Evolutionary conservation across 164 flowering plant species (phyloP).

Genomic region (Amborella trichopoda): DNA sequence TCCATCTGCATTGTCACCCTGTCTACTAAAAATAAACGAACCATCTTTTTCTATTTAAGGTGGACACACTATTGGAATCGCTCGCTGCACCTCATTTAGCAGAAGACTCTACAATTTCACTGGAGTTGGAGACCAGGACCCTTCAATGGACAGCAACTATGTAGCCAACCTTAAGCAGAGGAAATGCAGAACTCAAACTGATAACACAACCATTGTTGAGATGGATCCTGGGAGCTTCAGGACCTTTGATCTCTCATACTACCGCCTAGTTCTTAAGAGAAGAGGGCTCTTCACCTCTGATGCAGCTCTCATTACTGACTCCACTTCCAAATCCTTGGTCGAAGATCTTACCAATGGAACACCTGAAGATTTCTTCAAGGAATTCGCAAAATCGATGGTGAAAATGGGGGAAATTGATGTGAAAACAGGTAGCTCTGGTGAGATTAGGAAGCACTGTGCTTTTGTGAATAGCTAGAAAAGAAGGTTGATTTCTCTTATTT

Average conservation of each 20-base stretch:
- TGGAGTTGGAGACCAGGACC: conserved; percentile 2
- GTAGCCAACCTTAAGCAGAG: not conserved
- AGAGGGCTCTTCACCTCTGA: conserved; percentile 1
- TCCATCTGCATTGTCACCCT: too few relatives aligned
- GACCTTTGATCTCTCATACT: not conserved
- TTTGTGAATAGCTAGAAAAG: not conserved
- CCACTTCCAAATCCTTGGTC: not conserved
- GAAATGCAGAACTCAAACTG: conserved; percentile 1
- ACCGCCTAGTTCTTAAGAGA: not conserved
- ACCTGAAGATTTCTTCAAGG: not conserved
- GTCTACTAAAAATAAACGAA: too few relatives aligned
- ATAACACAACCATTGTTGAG: not conserved
- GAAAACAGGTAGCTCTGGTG: not conserved
- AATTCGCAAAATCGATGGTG: not conserved
- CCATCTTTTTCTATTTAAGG: not conserved
- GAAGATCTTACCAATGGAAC: not conserved
- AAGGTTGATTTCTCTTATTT: not conserved
- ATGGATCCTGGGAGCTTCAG: conserved; percentile 6
- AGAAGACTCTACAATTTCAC: conserved; percentile 1
- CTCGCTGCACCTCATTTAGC: not conserved
- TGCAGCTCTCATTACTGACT: not conserved
- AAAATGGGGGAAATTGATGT: not conserved
- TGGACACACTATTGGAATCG: conserved; percentile 3
- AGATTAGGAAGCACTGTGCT: conserved; percentile 1
- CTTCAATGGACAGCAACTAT: conserved; percentile 5